Conservation (phyloP, 805 yeast species). For the Hanseniaspora osmophila region DNA sequence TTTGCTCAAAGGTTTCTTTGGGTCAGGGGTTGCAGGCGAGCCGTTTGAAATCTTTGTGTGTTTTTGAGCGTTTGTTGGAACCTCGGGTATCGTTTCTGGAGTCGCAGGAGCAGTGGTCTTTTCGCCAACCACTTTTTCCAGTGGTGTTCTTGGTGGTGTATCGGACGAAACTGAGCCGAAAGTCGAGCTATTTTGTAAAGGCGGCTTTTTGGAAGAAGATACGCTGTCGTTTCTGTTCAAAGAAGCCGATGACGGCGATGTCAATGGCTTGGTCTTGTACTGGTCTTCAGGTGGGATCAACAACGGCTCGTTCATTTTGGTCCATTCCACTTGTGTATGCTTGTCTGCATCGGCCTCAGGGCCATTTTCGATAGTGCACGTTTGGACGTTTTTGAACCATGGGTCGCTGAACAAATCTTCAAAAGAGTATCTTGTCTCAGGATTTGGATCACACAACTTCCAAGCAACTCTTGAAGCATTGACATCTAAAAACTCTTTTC, state of each 20-base stretch:
- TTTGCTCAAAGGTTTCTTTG: not conserved
- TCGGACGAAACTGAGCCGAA: no score
- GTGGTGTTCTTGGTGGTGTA: no score
- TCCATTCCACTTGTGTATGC: not conserved
- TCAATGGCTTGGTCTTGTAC: not conserved
- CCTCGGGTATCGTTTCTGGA: no score
- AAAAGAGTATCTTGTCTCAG: constrained; percentile 38
- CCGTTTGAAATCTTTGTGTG: not conserved
- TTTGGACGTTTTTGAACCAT: constrained; percentile 46
- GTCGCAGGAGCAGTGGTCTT: no score
- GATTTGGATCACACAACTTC: constrained; percentile 57
- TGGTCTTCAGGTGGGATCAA: constrained; percentile 1
- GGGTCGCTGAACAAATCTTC: constrained; percentile 44
- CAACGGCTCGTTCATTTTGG: constrained; percentile 1
- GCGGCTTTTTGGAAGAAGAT: no score
- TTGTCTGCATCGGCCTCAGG: not conserved
- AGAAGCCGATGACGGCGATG: not conserved
- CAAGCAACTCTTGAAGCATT: constrained; percentile 60
- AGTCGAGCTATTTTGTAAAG: no score
- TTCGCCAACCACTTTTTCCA: no score
- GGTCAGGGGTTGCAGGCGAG: not conserved
- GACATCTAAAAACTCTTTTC: constrained; percentile 40
- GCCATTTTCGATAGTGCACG: constrained; percentile 28
- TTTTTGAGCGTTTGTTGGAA: not conserved
- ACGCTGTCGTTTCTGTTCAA: not conserved